Evolutionary conservation across 495 filamentous ascomycete species (phyloP), one percentile per base, ranked within the genome.

Genomic region (Talaromyces trachyspermus): DNA sequence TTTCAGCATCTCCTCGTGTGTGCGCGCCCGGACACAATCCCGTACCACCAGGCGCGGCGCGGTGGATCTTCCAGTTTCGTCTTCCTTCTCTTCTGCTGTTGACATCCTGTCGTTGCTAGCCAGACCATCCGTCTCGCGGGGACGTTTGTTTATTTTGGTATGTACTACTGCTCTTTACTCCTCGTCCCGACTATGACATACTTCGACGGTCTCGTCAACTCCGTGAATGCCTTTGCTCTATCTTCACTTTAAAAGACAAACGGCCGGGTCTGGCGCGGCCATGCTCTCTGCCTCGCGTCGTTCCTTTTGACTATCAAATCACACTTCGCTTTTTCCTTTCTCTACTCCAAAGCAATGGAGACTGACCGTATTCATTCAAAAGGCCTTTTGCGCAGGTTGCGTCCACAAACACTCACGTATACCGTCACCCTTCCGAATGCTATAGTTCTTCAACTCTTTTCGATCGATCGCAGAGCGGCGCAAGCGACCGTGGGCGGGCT

Each of bases 331-430:
- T 18, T 5, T 20, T 35, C 32, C 42, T 9, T 37, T 26, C 12
- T 15, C 12, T 14, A 8, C 36, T 14, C 17, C 2, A 8, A 24
- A 17, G 20, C 20, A 49, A 59, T 65, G 57, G 52, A 62, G 46
- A 52, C 57, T 63, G 60, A 59, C 62, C 61, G 53, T 62, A 36
- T 39, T 49, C 52, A 49, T 49, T 53, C 45, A 43, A 70, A 66
- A 61, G 59, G 52, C 54, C 57, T 62, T 68, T 69, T 68, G 68
- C 69, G 61, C 69, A 56, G 69, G 68, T 61, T 66, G 66, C 68
- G 71, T 68, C 60, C 59, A 49, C 52, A 32, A 55, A 52, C 30
- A 47, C 45, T 55, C 40, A 46, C 26, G 37, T 46, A 24, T 24
- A 15, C 30, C 22, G n/a, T 46, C 46, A 57, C 24, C 50, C 23